Evolutionary conservation across 148 eudicot species (phyloP).

Genomic region (Chenopodium quinoa): DNA sequence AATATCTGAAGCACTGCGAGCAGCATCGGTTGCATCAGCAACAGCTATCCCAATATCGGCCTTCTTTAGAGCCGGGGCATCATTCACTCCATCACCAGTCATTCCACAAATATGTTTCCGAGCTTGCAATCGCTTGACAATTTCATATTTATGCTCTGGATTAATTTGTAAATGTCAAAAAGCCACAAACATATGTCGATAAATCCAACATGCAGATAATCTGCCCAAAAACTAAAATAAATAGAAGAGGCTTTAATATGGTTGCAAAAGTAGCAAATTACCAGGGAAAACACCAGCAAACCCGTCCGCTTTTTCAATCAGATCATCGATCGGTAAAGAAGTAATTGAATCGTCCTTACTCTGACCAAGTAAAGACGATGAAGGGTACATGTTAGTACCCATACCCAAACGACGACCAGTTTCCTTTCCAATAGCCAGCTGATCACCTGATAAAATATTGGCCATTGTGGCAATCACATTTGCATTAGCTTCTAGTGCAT

Average conservation of each 20-base stretch:
- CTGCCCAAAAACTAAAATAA: background rate
- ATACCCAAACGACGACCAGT: constrained; percentile 97
- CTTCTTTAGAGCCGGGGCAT: constrained; percentile 97
- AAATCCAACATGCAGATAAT: background rate
- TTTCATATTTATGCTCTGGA: constrained; percentile 95
- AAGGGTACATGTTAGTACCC: constrained; percentile 99
- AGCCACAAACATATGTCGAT: background rate
- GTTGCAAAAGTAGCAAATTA: constrained; percentile 29
- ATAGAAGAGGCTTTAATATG: background rate
- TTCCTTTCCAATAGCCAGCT: constrained; percentile 95
- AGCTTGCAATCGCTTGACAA: constrained; percentile 96
- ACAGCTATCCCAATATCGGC: constrained; percentile 99
- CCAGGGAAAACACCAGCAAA: constrained; percentile 99
- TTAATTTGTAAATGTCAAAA: constrained; percentile 21
- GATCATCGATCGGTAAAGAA: constrained; percentile 89
- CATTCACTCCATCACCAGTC: constrained; percentile 99
- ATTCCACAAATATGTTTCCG: constrained; percentile 98
- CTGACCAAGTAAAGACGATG: constrained; percentile 94
- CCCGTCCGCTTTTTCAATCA: constrained; percentile 97
- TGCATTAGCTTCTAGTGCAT: constrained; percentile 6
- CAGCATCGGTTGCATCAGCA: constrained; percentile 99
- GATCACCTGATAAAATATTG: constrained; percentile 66
- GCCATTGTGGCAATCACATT: constrained; percentile 6
- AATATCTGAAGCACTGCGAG: constrained; percentile 98
- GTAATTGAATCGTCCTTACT: constrained; percentile 90